Conservation (phyloP, 441 rosid genomes). For the Aleurites moluccanus region DNA sequence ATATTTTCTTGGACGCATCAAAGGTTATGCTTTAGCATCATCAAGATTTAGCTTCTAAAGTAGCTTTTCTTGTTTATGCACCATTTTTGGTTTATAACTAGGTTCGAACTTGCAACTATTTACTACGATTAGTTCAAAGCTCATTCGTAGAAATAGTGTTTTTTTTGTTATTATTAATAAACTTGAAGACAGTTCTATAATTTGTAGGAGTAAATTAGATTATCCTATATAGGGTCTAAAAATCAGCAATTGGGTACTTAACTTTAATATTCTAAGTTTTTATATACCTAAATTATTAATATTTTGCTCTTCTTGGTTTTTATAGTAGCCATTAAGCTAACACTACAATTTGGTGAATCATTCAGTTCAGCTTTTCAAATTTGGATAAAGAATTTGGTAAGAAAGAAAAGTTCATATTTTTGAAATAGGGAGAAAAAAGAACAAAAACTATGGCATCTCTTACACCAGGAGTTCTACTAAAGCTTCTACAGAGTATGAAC, state of each 20-base stretch:
- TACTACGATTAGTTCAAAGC: too few species aligned
- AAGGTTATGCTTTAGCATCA: background rate
- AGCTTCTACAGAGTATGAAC: conserved; percentile 79
- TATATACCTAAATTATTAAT: background rate
- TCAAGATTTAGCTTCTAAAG: background rate
- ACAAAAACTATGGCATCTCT: conserved; percentile 73
- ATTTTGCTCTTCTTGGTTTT: background rate
- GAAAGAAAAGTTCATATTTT: background rate
- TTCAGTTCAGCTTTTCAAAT: background rate
- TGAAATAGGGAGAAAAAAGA: background rate
- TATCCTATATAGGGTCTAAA: background rate
- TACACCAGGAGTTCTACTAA: conserved; percentile 73
- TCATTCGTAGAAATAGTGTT: background rate
- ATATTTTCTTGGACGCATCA: too few species aligned
- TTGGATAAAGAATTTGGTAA: background rate
- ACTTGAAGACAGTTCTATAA: background rate
- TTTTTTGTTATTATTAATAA: too few species aligned
- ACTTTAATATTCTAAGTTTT: too few species aligned
- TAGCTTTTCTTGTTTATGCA: background rate
- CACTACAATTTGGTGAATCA: background rate
- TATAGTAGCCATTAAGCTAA: background rate
- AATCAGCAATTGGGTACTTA: background rate
- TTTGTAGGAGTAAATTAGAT: background rate
- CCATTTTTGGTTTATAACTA: background rate
- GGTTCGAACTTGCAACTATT: too few species aligned